Conservation (phyloP, 2,329 filamentous ascomycete species). For the Aspergillus novoparasiticus region DNA sequence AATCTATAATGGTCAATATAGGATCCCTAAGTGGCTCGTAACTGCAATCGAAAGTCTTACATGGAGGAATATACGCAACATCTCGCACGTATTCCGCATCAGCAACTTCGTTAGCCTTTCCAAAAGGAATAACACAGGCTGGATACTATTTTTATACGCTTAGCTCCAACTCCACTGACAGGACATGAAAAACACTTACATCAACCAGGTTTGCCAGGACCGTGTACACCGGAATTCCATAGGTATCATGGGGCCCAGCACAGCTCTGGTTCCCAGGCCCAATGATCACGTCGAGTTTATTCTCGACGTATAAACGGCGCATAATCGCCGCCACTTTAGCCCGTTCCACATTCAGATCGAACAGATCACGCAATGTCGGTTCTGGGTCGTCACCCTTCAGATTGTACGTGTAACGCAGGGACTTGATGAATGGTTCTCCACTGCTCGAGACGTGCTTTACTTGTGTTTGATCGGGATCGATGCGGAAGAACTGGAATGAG, state of each 20-base stretch:
- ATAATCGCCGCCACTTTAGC: slow-evolving; percentile 14
- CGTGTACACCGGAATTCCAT: slow-evolving; percentile 24
- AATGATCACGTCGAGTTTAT: slow-evolving; percentile 26
- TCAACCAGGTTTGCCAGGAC: slow-evolving; percentile 26
- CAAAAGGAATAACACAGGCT: slow-evolving; percentile 25
- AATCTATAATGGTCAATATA: slow-evolving; percentile 13
- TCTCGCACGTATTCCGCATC: slow-evolving; percentile 24
- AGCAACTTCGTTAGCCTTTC: slow-evolving; percentile 15
- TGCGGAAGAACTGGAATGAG: slow-evolving; percentile 23
- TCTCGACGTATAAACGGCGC: slow-evolving; percentile 21
- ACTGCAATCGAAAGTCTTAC: slow-evolving; percentile 12
- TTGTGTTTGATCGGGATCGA: slow-evolving; percentile 1
- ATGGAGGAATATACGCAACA: slow-evolving; percentile 22
- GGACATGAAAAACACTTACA: slow-evolving; percentile 16
- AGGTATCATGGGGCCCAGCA: slow-evolving; percentile 26
- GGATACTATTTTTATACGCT: slow-evolving; percentile 19
- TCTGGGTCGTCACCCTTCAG: slow-evolving; percentile 10
- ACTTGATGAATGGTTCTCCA: neutral
- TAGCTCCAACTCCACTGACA: neutral
- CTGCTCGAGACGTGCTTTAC: neutral
- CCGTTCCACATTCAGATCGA: slow-evolving; percentile 20
- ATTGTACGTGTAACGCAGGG: slow-evolving; percentile 16
- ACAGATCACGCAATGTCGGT: slow-evolving; percentile 23
- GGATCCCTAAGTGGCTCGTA: fast-evolving
- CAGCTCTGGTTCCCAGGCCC: slow-evolving; percentile 26